Percentiles rank a stretch among this genome's conserved stretches.
These are phyloP conservation scores for Kalmusia sp. DNA, from an alignment of 2,329 filamentous ascomycete species.

Conservation along the genomic window DNA sequence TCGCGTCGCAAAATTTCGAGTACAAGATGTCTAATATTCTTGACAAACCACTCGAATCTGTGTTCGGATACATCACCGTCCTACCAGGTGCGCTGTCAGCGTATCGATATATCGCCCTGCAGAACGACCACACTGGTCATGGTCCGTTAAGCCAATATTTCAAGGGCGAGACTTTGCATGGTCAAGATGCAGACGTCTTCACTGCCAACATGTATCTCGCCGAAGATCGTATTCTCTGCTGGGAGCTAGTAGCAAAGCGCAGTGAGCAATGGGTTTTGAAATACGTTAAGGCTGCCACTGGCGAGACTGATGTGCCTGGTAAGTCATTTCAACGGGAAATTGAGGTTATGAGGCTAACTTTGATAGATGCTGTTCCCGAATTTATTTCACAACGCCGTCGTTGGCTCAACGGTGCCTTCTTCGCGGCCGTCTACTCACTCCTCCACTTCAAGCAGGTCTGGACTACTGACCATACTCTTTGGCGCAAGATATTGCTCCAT, in stretches of 20 bases:
- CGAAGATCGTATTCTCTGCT: slow-evolving; percentile 88
- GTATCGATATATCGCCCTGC: slow-evolving; percentile 92
- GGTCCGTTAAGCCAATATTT: slow-evolving; percentile 98
- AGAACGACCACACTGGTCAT: slow-evolving; percentile 95
- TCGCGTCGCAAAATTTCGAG: slow-evolving; percentile 98
- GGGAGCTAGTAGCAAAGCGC: slow-evolving; percentile 94
- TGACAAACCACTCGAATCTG: slow-evolving; percentile 95
- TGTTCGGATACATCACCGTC: slow-evolving; percentile 98
- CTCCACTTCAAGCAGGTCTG: slow-evolving; percentile 95
- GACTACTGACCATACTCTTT: slow-evolving; percentile 87
- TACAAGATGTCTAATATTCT: slow-evolving; percentile 99
- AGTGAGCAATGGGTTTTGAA: slow-evolving; percentile 97
- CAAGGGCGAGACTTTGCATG: slow-evolving; percentile 97
- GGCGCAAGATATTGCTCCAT: slow-evolving; percentile 88
- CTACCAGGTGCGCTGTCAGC: slow-evolving; percentile 93
- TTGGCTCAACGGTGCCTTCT: slow-evolving; percentile 99
- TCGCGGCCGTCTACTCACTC: slow-evolving; percentile 95
- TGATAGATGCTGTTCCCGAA: slow-evolving; percentile 83
- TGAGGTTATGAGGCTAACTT: slow-evolving; percentile 8
- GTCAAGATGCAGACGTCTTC: slow-evolving; percentile 95
- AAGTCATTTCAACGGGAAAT: slow-evolving; percentile 49
- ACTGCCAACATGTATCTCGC: slow-evolving; percentile 96
- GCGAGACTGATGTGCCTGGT: slow-evolving; percentile 98
- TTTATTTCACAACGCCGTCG: slow-evolving; percentile 95
- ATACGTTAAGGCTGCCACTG: slow-evolving; percentile 95